phyloP scores from a whole-genome alignment of 2,329 filamentous ascomycete genomes.

The Emergomyces pasteurianus region DNA sequence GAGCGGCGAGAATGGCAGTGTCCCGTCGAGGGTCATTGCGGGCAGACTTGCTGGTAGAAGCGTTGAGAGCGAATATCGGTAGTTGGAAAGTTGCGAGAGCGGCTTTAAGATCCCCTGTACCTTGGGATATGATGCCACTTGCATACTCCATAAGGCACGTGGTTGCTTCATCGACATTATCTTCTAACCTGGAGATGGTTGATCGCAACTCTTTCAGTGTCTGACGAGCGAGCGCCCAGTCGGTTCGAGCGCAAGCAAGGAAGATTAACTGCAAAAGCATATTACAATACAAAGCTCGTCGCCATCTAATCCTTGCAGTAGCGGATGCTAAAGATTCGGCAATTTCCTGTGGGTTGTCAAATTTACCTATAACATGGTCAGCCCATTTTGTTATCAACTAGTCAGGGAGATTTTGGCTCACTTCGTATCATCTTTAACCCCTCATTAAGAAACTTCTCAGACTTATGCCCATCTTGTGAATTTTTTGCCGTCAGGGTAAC shows the following conservation, averaged over 20 bases:
- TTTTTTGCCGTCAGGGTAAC: slow-evolving; percentile 45
- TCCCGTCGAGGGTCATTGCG: slow-evolving; percentile 47
- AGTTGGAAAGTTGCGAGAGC: slow-evolving; percentile 58
- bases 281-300: slow-evolving; percentile 53
- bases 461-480: slow-evolving; percentile 41
- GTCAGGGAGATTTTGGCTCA: slow-evolving; percentile 13
- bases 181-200: slow-evolving; percentile 34
- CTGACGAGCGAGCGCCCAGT: slow-evolving; percentile 54
- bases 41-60: slow-evolving; percentile 24
- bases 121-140: slow-evolving; percentile 62
- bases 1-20: slow-evolving; percentile 47
- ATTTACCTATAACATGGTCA: slow-evolving; percentile 20
- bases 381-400: slow-evolving; percentile 9
- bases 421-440: slow-evolving; percentile 42
- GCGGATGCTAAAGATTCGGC: slow-evolving; percentile 47
- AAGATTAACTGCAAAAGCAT: slow-evolving; percentile 61
- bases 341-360: slow-evolving; percentile 28
- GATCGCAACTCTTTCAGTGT: slow-evolving; percentile 44
- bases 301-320: slow-evolving; percentile 51
- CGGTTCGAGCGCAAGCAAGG: slow-evolving; percentile 55
- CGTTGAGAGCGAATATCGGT: slow-evolving; percentile 44
- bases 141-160: slow-evolving; percentile 56
- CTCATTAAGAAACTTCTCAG: slow-evolving; percentile 45
- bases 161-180: slow-evolving; percentile 31
- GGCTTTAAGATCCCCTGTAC: slow-evolving; percentile 56